phyloP scores from a whole-genome alignment of 371 early-diverging fungal species.

The Thermomucor indicae-seudaticae region DNA sequence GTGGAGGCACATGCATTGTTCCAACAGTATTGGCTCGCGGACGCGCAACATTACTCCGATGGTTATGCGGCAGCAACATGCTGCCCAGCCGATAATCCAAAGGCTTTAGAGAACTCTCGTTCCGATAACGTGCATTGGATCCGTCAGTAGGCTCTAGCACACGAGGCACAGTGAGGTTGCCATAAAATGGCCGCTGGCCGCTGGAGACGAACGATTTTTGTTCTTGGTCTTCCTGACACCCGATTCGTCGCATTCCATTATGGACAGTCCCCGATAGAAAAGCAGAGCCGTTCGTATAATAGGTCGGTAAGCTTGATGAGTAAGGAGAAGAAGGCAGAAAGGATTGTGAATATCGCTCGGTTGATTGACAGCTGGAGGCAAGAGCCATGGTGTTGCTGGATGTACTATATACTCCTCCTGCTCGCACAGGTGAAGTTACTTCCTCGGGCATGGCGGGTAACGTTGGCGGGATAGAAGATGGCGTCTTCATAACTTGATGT shows the following conservation, averaged over 20 bases:
- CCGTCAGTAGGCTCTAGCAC: slow-evolving; percentile 27
- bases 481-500: slow-evolving; percentile 5
- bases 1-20: slow-evolving; percentile 35
- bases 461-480: slow-evolving; percentile 8
- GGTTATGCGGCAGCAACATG: neutral
- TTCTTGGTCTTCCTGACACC: neutral
- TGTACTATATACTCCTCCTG: neutral
- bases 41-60: slow-evolving; percentile 10
- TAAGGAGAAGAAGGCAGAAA: slow-evolving; percentile 20
- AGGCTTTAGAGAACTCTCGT: neutral
- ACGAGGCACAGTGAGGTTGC: slow-evolving; percentile 21
- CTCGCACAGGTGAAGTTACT: neutral
- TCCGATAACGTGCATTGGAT: slow-evolving; percentile 6
- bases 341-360: slow-evolving; percentile 9
- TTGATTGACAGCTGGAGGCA: slow-evolving; percentile 1
- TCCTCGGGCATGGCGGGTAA: slow-evolving; percentile 9
- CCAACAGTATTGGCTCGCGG: slow-evolving; percentile 46
- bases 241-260: neutral
- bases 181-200: slow-evolving; percentile 7
- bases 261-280: neutral
- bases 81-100: neutral
- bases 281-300: slow-evolving; percentile 12
- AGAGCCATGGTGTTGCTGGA: slow-evolving; percentile 11
- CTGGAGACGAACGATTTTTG: slow-evolving; percentile 1
- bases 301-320: slow-evolving; percentile 28